These are phyloP conservation scores for Geosmithia morbida DNA, from an alignment of 2,329 filamentous ascomycete genomes.

Conservation along the genomic window DNA sequence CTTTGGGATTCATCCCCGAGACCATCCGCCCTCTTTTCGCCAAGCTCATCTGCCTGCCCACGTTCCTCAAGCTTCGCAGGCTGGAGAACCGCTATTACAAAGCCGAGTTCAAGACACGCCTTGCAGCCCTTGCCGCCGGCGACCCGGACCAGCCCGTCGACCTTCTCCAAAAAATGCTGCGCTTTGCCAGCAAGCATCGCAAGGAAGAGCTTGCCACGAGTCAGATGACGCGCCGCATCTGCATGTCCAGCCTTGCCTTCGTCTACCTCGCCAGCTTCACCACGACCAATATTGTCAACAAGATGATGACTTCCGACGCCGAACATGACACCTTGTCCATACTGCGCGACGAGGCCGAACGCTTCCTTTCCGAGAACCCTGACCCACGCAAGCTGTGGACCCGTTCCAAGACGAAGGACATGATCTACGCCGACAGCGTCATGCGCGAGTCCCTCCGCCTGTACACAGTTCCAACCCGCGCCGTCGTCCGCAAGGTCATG, in stretches of 20 bases:
- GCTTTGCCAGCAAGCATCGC: slow-evolving; percentile 20
- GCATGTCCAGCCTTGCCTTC: slow-evolving; percentile 18
- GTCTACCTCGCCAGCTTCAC: slow-evolving; percentile 25
- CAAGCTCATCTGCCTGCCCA: slow-evolving; percentile 8
- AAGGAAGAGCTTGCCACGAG: slow-evolving; percentile 17
- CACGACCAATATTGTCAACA: slow-evolving; percentile 23
- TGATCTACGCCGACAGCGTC: slow-evolving; percentile 24
- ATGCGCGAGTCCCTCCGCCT: slow-evolving; percentile 23
- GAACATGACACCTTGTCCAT: slow-evolving; percentile 20
- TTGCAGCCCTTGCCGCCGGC: slow-evolving; percentile 6
- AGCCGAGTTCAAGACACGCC: slow-evolving; percentile 9
- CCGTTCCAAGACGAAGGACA: slow-evolving; percentile 18
- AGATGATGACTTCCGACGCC: slow-evolving; percentile 18
- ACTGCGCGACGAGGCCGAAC: slow-evolving; percentile 21
- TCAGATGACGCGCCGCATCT: slow-evolving; percentile 15
- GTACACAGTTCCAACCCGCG: slow-evolving; percentile 6
- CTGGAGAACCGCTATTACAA: slow-evolving; percentile 10
- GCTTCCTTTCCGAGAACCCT: slow-evolving; percentile 10
- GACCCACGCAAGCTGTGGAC: slow-evolving; percentile 17
- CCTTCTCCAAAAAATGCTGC: slow-evolving; percentile 26
- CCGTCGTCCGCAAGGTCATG: slow-evolving; percentile 11
- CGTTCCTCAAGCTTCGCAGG: slow-evolving; percentile 9
- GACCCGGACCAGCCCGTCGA: slow-evolving; percentile 16
- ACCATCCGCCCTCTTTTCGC: slow-evolving; percentile 17
- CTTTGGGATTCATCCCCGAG: slow-evolving; percentile 13